A percentile compares a stretch with the other conserved stretches of the same genome.
Evolutionary conservation across 305 asterid genomes (phyloP).

Genomic region (Rubia tinctorum): DNA sequence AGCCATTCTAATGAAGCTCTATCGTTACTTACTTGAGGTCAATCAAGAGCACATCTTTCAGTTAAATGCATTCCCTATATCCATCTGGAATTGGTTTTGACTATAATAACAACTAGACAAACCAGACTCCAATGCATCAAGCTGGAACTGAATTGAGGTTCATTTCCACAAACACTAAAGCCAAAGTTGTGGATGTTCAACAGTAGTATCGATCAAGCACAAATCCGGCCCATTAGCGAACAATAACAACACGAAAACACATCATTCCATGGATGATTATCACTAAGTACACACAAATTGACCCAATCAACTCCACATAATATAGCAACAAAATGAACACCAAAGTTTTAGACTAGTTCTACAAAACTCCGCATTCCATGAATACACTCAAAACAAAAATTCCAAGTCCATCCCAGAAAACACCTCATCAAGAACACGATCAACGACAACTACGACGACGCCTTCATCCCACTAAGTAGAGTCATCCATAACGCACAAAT

Average conservation of each 20-base stretch:
- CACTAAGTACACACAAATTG: not conserved
- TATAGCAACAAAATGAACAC: not conserved
- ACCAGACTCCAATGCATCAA: not conserved
- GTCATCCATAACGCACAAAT: not conserved
- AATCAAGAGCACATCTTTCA: not conserved
- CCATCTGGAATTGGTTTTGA: not conserved
- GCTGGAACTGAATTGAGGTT: not conserved
- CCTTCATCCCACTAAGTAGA: not conserved
- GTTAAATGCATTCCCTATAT: not conserved
- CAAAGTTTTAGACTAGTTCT: not conserved
- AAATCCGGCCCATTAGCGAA: not conserved
- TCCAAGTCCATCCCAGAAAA: conserved; percentile 1
- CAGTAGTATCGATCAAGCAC: not conserved
- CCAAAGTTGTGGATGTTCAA: not conserved
- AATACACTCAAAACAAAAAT: not conserved
- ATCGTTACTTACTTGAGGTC: not conserved
- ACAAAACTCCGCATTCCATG: not conserved
- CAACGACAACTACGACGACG: too few relatives aligned
- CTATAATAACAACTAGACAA: not conserved
- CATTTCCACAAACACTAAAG: not conserved
- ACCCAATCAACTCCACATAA: not conserved
- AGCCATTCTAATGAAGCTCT: not conserved
- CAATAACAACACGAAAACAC: not conserved
- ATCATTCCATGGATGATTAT: not conserved
- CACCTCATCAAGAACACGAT: too few relatives aligned